These are phyloP conservation scores for Daucus carota DNA, from an alignment of 129 eudicot genomes.

Conservation along the genomic window DH1_v3.0 NC_030388.2:32598501-32599000, in stretches of 20 bases:
- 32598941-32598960: conserved; percentile 98
- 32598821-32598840: too few relatives aligned
- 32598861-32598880: conserved; percentile 72
- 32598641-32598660: conserved; percentile 78
- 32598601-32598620: conserved; percentile 69
- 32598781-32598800: neutral
- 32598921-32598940: conserved; percentile 89
- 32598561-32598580: conserved; percentile 53
- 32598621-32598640: conserved; percentile 75
- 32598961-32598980: conserved; percentile 95
- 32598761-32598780: conserved; percentile 47
- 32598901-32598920: conserved; percentile 94
- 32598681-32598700: conserved; percentile 77
- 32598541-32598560: conserved; percentile 27
- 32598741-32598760: conserved; percentile 70
- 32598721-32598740: conserved; percentile 55
- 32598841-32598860: neutral
- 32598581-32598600: conserved; percentile 78
- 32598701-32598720: conserved; percentile 64
- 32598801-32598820: too few relatives aligned
- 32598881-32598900: conserved; percentile 85
- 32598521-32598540: conserved; percentile 47
- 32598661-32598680: conserved; percentile 99
- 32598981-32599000: conserved; percentile 34
- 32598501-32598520: conserved; percentile 97